A percentile compares a stretch with the other conserved stretches of the same genome.
Conservation (phyloP, 495 filamentous ascomycete genomes). For the Paragyromitra xinjiangensis region DNA sequence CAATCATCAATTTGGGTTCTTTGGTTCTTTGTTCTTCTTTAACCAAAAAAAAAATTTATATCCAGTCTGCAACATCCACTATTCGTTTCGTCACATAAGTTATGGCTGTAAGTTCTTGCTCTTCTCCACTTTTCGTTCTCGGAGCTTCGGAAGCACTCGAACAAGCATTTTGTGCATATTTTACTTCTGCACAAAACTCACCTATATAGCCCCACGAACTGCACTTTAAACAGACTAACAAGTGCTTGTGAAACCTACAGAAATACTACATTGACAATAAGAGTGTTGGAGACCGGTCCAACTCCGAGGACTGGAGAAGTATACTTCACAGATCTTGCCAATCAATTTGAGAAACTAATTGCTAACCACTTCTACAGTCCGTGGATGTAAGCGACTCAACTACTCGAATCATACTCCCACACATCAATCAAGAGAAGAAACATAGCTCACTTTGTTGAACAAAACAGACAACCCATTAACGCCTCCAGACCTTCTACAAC, state of each 20-base stretch:
- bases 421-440: not conserved
- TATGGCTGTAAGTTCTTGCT: conserved; percentile 32
- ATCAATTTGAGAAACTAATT: conserved; percentile 9
- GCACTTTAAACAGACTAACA: not conserved
- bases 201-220: not conserved
- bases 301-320: conserved; percentile 93
- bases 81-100: not conserved
- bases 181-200: not conserved
- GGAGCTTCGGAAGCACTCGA: not conserved
- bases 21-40: not conserved
- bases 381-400: conserved; percentile 63
- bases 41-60: not conserved
- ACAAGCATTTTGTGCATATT: not conserved
- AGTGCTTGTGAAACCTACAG: conserved; percentile 49
- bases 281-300: conserved; percentile 80
- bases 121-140: too few relatives aligned
- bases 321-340: conserved; percentile 56
- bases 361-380: conserved; percentile 65
- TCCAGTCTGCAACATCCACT: not conserved
- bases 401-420: not conserved
- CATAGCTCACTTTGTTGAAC: conserved; percentile 4
- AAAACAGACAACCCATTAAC: conserved; percentile 83
- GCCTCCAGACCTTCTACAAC: conserved; percentile 91
- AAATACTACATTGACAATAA: conserved; percentile 89
- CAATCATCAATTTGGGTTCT: not conserved